These are phyloP conservation scores for Phragmites australis DNA, from an alignment of 176 grass and related monocot species.

Conservation along the genomic window DNA sequence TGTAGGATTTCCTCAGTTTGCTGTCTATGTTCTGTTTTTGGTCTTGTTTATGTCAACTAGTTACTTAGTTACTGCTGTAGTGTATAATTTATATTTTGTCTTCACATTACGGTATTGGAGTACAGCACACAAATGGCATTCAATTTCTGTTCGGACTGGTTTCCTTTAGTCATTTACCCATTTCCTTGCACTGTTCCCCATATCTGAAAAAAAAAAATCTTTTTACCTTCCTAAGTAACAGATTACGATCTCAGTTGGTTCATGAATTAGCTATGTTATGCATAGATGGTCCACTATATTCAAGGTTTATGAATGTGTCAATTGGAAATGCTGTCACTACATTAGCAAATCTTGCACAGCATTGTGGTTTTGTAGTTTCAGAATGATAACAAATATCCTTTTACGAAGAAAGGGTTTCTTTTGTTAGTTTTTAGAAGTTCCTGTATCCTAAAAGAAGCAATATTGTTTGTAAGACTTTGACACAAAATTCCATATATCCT, in stretches of 20 bases:
- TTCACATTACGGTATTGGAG: conserved; percentile 17
- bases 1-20: not conserved
- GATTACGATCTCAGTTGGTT: not conserved
- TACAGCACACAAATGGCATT: conserved; percentile 11
- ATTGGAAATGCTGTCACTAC: not conserved
- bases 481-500: not conserved
- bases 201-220: not conserved
- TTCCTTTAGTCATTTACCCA: not conserved
- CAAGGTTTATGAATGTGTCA: not conserved
- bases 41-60: not conserved
- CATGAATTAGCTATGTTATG: not conserved
- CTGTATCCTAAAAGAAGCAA: not conserved
- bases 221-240: conserved; percentile 14
- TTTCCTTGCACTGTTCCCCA: not conserved
- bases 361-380: conserved; percentile 9
- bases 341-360: not conserved
- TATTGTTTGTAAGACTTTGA: not conserved
- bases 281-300: not conserved
- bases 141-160: conserved; percentile 12
- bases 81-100: not conserved
- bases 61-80: not conserved
- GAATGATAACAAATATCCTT: not conserved
- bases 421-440: not conserved
- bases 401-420: not conserved
- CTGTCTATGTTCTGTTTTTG: not conserved